phyloP scores from a whole-genome alignment of 202 grass and related monocot genomes.

The Carex arenaria region DNA sequence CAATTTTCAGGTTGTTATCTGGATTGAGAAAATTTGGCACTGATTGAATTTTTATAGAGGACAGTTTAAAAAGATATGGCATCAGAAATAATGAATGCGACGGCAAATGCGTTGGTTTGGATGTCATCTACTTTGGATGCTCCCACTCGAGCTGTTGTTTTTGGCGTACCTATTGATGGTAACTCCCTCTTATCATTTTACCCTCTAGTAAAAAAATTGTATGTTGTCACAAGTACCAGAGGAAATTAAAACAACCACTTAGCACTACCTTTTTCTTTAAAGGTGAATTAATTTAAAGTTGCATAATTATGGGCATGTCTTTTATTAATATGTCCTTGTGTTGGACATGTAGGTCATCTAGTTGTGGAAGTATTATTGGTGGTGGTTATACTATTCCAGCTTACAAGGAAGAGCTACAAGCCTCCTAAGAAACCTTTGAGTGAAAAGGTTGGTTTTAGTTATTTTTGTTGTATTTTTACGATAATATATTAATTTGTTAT shows the following conservation, averaged over 20 bases:
- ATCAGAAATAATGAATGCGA: conserved; percentile 59
- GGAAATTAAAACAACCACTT: not conserved
- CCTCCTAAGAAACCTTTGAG: conserved; percentile 76
- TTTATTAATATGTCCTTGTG: conserved; percentile 25
- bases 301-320: not conserved
- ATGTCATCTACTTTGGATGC: conserved; percentile 63
- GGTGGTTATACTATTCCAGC: conserved; percentile 81
- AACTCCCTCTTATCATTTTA: conserved; percentile 2
- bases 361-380: conserved; percentile 83
- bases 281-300: not conserved
- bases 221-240: not conserved
- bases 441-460: conserved; percentile 55
- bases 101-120: conserved; percentile 46
- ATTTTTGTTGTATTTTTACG: not conserved
- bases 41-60: not conserved
- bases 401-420: conserved; percentile 93
- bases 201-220: not conserved
- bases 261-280: not conserved
- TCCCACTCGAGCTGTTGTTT: conserved; percentile 68
- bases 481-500: not conserved
- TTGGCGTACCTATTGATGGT: conserved; percentile 89
- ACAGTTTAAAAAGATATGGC: conserved; percentile 31
- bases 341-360: conserved; percentile 57
- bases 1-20: conserved; percentile 5
- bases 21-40: not conserved